phyloP scores from a whole-genome alignment of 2,329 filamentous ascomycete genomes.

The Colletotrichum cereale region DNA sequence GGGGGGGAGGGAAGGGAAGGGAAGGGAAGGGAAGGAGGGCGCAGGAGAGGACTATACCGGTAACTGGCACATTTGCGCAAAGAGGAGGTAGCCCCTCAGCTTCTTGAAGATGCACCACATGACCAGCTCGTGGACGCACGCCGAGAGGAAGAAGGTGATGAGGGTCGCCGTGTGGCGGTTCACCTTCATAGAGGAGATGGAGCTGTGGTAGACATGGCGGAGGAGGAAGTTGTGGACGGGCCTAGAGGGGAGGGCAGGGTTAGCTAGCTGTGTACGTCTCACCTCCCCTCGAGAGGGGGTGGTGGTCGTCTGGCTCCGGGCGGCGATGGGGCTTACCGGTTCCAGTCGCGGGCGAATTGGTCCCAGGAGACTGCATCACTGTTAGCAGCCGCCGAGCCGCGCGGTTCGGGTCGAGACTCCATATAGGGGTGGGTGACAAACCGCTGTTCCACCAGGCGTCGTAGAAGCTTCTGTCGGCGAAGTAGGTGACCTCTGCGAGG shows the following conservation, averaged over 20 bases:
- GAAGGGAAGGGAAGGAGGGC: too few species aligned
- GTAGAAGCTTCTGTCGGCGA: slow-evolving; percentile 82
- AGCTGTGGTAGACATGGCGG: slow-evolving; percentile 83
- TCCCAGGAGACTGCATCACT: slow-evolving; percentile 71
- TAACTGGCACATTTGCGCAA: slow-evolving; percentile 81
- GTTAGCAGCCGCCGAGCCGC: background rate
- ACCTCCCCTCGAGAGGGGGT: background rate
- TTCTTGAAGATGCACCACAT: slow-evolving; percentile 88
- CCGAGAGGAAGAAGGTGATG: slow-evolving; percentile 80
- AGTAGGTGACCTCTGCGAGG: slow-evolving; percentile 80
- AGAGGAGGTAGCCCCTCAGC: slow-evolving; percentile 78
- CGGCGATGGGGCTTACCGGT: slow-evolving; percentile 56
- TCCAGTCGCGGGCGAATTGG: slow-evolving; percentile 85
- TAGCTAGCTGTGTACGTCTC: background rate
- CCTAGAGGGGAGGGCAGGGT: slow-evolving; percentile 41
- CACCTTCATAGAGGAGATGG: slow-evolving; percentile 79
- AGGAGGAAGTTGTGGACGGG: slow-evolving; percentile 84
- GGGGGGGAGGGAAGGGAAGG: background rate
- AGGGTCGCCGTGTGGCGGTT: slow-evolving; percentile 79
- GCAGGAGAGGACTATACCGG: slow-evolving; percentile 63
- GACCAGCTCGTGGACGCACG: slow-evolving; percentile 79
- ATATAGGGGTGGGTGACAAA: slow-evolving; percentile 45
- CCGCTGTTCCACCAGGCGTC: slow-evolving; percentile 73
- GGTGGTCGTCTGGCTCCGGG: background rate
- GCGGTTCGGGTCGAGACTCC: background rate